phyloP scores from a whole-genome alignment of 1,284 basidiomycete species.

The Rhodotorula mucilaginosa region DNA sequence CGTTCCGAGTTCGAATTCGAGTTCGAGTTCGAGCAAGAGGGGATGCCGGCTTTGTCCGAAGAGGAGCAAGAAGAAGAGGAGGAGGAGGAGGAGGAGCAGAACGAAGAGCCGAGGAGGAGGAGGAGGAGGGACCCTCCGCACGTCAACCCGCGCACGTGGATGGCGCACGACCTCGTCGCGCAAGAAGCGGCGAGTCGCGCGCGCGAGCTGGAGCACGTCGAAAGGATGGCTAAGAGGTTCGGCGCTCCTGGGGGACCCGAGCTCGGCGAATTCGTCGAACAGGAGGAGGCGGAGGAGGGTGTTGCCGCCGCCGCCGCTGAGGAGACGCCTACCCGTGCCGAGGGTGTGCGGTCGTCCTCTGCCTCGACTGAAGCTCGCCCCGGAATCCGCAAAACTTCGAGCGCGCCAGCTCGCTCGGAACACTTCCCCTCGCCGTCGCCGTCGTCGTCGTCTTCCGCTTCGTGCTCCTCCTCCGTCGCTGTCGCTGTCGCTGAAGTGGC shows the following conservation, averaged over 20 bases:
- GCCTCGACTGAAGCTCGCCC: background rate
- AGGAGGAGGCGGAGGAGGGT: background rate
- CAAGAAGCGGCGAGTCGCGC: background rate
- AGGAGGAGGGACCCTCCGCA: too few species aligned
- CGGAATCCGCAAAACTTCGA: too few species aligned
- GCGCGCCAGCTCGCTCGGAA: too few species aligned
- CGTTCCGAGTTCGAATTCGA: background rate
- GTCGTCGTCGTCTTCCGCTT: too few species aligned
- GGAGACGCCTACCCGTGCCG: background rate
- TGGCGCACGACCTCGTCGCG: background rate
- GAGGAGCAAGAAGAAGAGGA: background rate
- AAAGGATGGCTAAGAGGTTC: background rate
- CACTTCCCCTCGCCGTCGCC: too few species aligned
- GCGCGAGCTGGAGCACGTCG: background rate
- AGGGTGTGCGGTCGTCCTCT: background rate
- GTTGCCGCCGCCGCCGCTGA: background rate
- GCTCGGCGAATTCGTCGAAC: background rate
- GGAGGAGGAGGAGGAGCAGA: background rate
- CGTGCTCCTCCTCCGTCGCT: too few species aligned
- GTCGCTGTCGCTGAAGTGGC: too few species aligned
- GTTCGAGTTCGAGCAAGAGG: background rate
- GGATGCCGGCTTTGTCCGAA: background rate
- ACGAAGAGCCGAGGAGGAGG: background rate
- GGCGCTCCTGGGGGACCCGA: background rate
- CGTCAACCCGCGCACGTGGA: too few species aligned